These are phyloP conservation scores for Nitzschia sp. DNA, from an alignment of 108 stramenopile species.

Conservation along the genomic window DNA sequence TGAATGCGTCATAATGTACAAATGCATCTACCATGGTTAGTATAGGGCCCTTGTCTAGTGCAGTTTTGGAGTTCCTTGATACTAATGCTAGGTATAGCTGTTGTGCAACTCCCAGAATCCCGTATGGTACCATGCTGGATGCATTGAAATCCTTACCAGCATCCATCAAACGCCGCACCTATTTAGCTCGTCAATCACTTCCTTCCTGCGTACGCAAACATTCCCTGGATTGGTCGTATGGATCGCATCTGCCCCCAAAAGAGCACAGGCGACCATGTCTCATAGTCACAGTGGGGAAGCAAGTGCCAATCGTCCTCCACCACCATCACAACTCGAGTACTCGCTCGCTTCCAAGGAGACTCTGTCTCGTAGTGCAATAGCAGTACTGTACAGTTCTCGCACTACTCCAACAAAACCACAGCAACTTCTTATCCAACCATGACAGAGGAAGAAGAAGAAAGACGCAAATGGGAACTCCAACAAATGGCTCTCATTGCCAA, in stretches of 20 bases:
- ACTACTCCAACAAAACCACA: too few relatives aligned
- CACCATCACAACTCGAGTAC: background rate
- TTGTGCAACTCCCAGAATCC: background rate
- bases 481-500: slow-evolving; percentile 12
- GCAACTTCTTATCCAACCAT: background rate
- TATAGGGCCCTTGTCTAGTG: too few relatives aligned
- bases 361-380: background rate
- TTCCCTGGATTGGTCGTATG: slow-evolving; percentile 3
- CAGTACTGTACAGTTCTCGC: too few relatives aligned
- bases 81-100: background rate
- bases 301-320: background rate
- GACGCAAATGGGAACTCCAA: slow-evolving; percentile 4
- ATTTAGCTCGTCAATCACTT: slow-evolving; percentile 4
- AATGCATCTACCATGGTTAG: too few relatives aligned
- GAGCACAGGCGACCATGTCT: too few relatives aligned
- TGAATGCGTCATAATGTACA: too few relatives aligned
- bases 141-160: too few relatives aligned
- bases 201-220: slow-evolving; percentile 10
- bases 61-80: background rate
- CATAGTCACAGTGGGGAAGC: background rate
- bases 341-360: background rate
- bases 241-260: slow-evolving; percentile 39
- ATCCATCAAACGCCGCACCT: too few relatives aligned
- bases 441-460: background rate
- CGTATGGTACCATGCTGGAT: too few relatives aligned